phyloP scores from a whole-genome alignment of 2,329 filamentous ascomycete genomes.

The Calycina herbarum region DNA sequence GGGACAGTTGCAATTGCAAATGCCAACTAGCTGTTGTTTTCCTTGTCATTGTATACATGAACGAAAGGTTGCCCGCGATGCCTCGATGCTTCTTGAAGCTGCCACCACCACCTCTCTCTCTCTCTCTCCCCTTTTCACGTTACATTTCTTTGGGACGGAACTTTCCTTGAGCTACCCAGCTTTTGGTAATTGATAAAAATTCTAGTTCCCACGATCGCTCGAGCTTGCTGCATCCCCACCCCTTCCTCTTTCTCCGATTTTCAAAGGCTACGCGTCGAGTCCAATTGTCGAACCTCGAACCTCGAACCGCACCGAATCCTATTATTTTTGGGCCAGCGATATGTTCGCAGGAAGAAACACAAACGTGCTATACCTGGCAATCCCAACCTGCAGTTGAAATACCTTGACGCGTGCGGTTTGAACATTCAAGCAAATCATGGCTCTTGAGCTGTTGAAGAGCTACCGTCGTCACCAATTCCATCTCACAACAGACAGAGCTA shows the following conservation, averaged over 20 bases:
- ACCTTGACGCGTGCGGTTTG: background rate
- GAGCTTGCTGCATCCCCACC: background rate
- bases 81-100: background rate
- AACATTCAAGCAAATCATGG: no score
- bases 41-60: background rate
- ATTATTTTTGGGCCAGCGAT: background rate
- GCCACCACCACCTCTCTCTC: background rate
- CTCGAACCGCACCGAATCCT: background rate
- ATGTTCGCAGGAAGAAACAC: background rate
- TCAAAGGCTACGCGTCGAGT: background rate
- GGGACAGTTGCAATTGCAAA: no score
- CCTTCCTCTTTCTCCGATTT: background rate
- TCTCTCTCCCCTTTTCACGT: no score
- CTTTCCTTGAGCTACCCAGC: no score
- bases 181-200: background rate
- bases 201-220: background rate
- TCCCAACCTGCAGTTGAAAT: background rate
- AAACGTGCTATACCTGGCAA: background rate
- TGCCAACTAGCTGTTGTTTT: background rate
- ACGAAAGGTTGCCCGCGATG: background rate
- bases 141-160: no score
- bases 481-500: no score
- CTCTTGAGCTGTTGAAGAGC: no score
- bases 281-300: background rate
- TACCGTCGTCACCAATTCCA: no score